Evolutionary conservation across 192 early-diverging fungal genomes (phyloP).

Genomic region (Entomortierella lignicola): DNA sequence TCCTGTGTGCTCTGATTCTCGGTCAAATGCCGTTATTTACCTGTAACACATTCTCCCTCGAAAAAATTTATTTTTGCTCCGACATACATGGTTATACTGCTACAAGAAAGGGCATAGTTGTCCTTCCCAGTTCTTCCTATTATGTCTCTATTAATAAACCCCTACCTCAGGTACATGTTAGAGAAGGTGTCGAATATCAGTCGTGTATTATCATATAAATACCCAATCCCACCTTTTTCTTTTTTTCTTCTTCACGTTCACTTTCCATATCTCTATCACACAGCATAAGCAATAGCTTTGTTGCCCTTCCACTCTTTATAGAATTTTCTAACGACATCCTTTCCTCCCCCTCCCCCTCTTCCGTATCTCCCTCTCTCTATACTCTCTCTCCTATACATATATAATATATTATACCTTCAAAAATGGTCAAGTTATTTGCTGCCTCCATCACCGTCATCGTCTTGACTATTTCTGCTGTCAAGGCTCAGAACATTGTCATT

Average conservation of each 20-base stretch:
- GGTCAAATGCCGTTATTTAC: neutral
- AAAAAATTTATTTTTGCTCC: neutral
- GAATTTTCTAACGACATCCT: constrained; percentile 4
- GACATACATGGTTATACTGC: neutral
- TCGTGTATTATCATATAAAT: neutral
- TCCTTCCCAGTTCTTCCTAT: neutral
- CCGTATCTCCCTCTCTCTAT: too few species aligned
- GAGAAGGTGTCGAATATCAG: neutral
- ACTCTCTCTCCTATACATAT: neutral
- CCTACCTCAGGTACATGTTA: too few species aligned
- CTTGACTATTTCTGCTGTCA: constrained; percentile 20
- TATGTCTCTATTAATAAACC: neutral
- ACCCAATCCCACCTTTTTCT: neutral
- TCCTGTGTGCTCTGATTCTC: neutral
- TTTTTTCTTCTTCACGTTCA: neutral
- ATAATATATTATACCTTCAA: neutral
- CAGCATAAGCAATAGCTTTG: constrained; percentile 8
- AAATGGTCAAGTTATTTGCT: constrained; percentile 33
- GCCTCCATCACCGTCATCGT: constrained; percentile 24
- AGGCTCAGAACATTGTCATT: constrained; percentile 27
- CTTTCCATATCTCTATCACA: neutral
- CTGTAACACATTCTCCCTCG: neutral
- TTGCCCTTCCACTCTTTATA: constrained; percentile 28
- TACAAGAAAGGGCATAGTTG: too few species aligned
- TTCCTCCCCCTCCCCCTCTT: neutral